phyloP scores from a whole-genome alignment of 805 yeast genomes.

The Candida nanaspora region DNA sequence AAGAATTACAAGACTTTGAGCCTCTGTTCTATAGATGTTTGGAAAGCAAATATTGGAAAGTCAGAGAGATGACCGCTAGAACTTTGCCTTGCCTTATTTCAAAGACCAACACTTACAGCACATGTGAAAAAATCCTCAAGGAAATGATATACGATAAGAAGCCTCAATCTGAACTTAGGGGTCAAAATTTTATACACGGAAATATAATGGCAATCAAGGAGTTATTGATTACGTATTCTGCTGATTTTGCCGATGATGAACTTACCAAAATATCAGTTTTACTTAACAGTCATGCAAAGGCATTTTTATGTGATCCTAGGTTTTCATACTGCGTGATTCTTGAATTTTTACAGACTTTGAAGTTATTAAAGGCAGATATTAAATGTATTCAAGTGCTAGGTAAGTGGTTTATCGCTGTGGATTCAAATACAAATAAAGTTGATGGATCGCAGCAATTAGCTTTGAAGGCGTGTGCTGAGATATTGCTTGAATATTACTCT shows the following conservation, averaged over 20 bases:
- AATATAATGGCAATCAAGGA: constrained; percentile 40
- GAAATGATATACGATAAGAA: neutral
- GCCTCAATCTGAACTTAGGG: too few species aligned
- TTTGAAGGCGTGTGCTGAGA: constrained; percentile 22
- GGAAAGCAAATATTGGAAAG: constrained; percentile 61
- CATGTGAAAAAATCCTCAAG: constrained; percentile 11
- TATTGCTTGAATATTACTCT: constrained; percentile 22
- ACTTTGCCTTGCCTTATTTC: constrained; percentile 46
- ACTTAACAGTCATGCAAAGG: too few species aligned
- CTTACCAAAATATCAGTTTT: too few species aligned
- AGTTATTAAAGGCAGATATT: neutral
- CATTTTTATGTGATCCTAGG: too few species aligned
- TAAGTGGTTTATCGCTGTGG: constrained; percentile 28
- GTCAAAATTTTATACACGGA: constrained; percentile 51
- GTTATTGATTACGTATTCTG: too few species aligned
- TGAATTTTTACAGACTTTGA: constrained; percentile 14
- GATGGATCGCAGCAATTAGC: constrained; percentile 48
- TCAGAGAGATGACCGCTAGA: constrained; percentile 81
- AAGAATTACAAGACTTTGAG: constrained; percentile 45
- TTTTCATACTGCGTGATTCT: constrained; percentile 15
- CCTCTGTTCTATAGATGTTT: constrained; percentile 42
- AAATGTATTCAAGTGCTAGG: constrained; percentile 20
- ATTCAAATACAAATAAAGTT: too few species aligned
- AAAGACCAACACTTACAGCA: constrained; percentile 11
- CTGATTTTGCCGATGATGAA: too few species aligned